phyloP scores from a whole-genome alignment of 2,329 filamentous ascomycete genomes.

The Arachnopeziza araneosa region DNA sequence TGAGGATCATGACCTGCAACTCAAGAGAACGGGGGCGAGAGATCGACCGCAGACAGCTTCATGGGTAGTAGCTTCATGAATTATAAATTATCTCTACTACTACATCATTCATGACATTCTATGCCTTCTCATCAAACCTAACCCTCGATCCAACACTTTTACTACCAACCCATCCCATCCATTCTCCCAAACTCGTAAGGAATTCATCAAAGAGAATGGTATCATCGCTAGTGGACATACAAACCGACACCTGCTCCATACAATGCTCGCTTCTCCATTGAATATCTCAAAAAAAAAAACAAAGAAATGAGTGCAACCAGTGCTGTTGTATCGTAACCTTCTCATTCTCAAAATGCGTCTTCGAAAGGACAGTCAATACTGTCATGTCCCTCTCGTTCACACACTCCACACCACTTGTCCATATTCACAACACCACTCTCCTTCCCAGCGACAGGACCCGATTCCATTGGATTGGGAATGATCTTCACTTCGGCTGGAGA shows the following conservation, averaged over 20 bases:
- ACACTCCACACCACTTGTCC: constrained; percentile 94
- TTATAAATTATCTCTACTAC: constrained; percentile 6
- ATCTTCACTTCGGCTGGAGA: constrained; percentile 37
- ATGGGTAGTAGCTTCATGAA: background rate
- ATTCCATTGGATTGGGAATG: constrained; percentile 57
- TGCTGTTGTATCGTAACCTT: background rate
- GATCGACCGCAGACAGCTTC: too few species aligned
- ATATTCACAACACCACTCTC: constrained; percentile 72
- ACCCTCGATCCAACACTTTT: background rate
- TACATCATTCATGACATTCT: constrained; percentile 15
- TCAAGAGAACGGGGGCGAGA: too few species aligned
- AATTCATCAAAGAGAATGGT: constrained; percentile 18
- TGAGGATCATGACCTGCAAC: too few species aligned
- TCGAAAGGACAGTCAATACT: constrained; percentile 94
- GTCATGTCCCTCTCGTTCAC: constrained; percentile 92
- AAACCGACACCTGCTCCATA: background rate
- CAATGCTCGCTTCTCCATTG: background rate
- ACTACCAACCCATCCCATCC: background rate
- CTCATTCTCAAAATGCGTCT: constrained; percentile 55
- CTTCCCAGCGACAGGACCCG: constrained; percentile 69
- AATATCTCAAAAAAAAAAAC: background rate
- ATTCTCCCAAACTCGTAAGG: background rate
- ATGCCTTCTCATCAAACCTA: background rate
- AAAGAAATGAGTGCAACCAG: constrained; percentile 1
- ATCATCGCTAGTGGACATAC: constrained; percentile 21